Evolutionary conservation across 2,329 filamentous ascomycete species (phyloP), one percentile per base, ranked within the genome.

Genomic region (Diaporthe destruens): DNA sequence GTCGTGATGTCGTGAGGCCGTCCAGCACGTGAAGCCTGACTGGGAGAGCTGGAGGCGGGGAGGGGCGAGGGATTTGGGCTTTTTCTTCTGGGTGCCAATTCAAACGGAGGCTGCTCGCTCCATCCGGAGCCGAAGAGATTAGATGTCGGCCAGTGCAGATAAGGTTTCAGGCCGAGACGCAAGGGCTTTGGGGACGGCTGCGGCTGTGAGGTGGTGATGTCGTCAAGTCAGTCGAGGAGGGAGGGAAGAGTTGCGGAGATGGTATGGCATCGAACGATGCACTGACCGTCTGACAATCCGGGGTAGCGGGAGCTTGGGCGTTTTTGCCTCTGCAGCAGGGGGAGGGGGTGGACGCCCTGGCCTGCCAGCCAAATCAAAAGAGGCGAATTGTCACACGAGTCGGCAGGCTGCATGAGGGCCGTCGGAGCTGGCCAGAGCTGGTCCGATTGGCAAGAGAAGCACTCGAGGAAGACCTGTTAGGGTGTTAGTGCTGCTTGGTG

Each of bases 151-250:
- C 34, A 59, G 44, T 69, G 42, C 25, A 61, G 32, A 56, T 44
- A 65, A 44, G 61, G 44, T 59, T 53, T 69, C 53, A 74, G 61
- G 54, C 23, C 51, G 55, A 69, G 29, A 65, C 59, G 42, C 51
- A 49, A 65, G 44, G 34, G 29, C 56, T 65, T 65, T 49, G 0
- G 47, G 36, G 36, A 36, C 54, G 32, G 29, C 32, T 56, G 42
- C 39, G 61, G 29, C 39, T 54, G 63, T 73, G 53, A 57, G 49
- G 59, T 59, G 73, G 68, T 68, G 42, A 66, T 73, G 71, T 71
- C 68, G 73, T 74, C 73, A 74, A 36, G 69, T 71, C 71, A 67
- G 53, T 71, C 71, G 71, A 72, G 66, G 66, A 63, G 71, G 49
- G 54, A 57, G 69, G 61, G 61, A 47, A 44, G 57, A 68, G 55